Evolutionary conservation across 2,329 filamentous ascomycete genomes (phyloP).

Genomic region (Microcyclospora tardicrescens): DNA sequence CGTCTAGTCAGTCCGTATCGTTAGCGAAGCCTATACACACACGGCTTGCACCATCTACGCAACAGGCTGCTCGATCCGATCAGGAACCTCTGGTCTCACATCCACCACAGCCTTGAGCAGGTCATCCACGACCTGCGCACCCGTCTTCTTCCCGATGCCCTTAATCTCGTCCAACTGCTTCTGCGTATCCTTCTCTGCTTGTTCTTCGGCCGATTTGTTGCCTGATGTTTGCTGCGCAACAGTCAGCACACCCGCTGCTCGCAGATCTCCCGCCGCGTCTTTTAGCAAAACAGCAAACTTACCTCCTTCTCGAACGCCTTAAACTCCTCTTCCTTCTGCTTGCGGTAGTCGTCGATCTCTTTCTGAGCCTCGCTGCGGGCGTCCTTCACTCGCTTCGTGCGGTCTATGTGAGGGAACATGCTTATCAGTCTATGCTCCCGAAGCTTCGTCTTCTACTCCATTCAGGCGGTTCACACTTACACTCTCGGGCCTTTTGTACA

Average conservation of each 20-base stretch:
- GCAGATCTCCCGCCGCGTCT: neutral
- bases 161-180: slow-evolving; percentile 71
- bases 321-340: slow-evolving; percentile 84
- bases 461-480: slow-evolving; percentile 37
- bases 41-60: slow-evolving; percentile 5
- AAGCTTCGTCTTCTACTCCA: neutral
- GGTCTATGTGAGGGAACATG: slow-evolving; percentile 43
- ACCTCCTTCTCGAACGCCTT: slow-evolving; percentile 83
- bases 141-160: slow-evolving; percentile 63
- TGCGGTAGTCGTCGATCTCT: slow-evolving; percentile 87
- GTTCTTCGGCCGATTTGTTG: slow-evolving; percentile 59
- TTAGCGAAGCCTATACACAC: no score
- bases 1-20: no score
- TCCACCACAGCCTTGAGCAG: slow-evolving; percentile 76
- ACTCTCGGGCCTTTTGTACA: slow-evolving; percentile 92
- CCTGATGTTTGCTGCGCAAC: slow-evolving; percentile 68
- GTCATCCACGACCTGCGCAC: slow-evolving; percentile 67
- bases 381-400: slow-evolving; percentile 94
- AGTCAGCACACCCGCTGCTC: slow-evolving; percentile 1
- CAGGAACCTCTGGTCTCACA: slow-evolving; percentile 58
- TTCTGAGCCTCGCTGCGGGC: slow-evolving; percentile 93
- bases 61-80: slow-evolving; percentile 23
- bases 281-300: slow-evolving; percentile 1
- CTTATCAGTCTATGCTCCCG: neutral
- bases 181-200: slow-evolving; percentile 71